These are phyloP conservation scores for Scedosporium minutisporum DNA, from an alignment of 2,329 filamentous ascomycete species.

Conservation along the genomic window DNA sequence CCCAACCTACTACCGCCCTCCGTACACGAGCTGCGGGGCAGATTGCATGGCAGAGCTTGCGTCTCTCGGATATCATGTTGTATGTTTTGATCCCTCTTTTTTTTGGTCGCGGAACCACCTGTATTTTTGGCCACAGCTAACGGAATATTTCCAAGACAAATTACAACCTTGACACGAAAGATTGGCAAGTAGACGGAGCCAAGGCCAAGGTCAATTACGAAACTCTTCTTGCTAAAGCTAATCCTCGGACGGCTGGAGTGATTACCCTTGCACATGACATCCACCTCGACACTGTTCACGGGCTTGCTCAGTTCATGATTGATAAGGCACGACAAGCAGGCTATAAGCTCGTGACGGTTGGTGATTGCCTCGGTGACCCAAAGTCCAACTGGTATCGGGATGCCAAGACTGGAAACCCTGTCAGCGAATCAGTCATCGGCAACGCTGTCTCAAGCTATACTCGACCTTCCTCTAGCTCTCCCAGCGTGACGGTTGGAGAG, in stretches of 20 bases:
- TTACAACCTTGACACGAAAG: constrained; percentile 51
- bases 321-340: constrained; percentile 8
- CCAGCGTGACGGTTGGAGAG: too few relatives aligned
- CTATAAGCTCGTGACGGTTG: constrained; percentile 15
- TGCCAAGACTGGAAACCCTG: background rate
- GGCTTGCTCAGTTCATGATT: constrained; percentile 21
- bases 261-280: constrained; percentile 46
- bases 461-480: too few relatives aligned
- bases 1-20: constrained; percentile 34
- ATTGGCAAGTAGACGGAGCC: constrained; percentile 43
- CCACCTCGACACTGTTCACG: constrained; percentile 34
- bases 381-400: constrained; percentile 40
- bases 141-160: constrained; percentile 18
- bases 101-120: background rate
- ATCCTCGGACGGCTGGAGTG: constrained; percentile 24
- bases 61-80: constrained; percentile 42
- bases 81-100: constrained; percentile 13
- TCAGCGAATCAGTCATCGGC: background rate
- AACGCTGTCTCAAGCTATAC: background rate
- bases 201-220: constrained; percentile 39
- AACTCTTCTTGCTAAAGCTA: constrained; percentile 28
- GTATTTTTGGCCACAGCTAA: background rate
- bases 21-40: constrained; percentile 31
- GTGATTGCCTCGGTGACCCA: constrained; percentile 45
- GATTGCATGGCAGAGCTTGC: constrained; percentile 23